Conservation (phyloP, 2,329 filamentous ascomycete genomes). For the Phaeophleospora eucalypticola region DNA sequence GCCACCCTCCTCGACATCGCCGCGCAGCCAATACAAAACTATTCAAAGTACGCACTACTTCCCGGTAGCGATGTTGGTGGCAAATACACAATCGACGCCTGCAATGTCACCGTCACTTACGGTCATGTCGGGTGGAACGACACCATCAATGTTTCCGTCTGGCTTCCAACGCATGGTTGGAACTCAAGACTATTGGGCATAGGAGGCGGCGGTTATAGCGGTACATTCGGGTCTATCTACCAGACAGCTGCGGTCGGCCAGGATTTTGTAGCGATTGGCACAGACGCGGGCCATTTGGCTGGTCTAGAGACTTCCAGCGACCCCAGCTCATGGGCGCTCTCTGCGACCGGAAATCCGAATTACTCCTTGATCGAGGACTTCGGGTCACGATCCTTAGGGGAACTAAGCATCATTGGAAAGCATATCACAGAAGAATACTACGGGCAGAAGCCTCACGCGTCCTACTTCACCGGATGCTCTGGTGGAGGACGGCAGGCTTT, state of each 20-base stretch:
- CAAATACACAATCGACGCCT: slow-evolving; percentile 22
- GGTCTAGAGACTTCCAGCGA: background rate
- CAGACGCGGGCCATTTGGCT: slow-evolving; percentile 24
- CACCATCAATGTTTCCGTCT: slow-evolving; percentile 30
- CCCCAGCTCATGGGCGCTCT: slow-evolving; percentile 14
- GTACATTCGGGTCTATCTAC: background rate
- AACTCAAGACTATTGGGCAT: slow-evolving; percentile 36
- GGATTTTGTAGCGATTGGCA: slow-evolving; percentile 25
- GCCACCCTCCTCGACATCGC: background rate
- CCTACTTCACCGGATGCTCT: slow-evolving; percentile 36
- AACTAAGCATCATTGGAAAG: slow-evolving; percentile 31
- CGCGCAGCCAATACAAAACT: background rate
- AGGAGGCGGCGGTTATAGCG: slow-evolving; percentile 36
- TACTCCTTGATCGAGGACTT: slow-evolving; percentile 30
- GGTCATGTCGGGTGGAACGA: slow-evolving; percentile 37
- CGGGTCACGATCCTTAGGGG: slow-evolving; percentile 25
- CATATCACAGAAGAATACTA: slow-evolving; percentile 28
- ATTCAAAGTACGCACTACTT: background rate
- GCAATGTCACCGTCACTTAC: slow-evolving; percentile 37
- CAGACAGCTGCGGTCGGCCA: slow-evolving; percentile 15
- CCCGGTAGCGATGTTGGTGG: background rate
- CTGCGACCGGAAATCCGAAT: slow-evolving; percentile 29
- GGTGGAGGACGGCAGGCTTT: slow-evolving; percentile 36
- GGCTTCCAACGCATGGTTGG: slow-evolving; percentile 33
- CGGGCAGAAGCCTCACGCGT: slow-evolving; percentile 28